Conservation (phyloP, 2,329 filamentous ascomycete genomes). For the Lachnellula suecica region DNA sequence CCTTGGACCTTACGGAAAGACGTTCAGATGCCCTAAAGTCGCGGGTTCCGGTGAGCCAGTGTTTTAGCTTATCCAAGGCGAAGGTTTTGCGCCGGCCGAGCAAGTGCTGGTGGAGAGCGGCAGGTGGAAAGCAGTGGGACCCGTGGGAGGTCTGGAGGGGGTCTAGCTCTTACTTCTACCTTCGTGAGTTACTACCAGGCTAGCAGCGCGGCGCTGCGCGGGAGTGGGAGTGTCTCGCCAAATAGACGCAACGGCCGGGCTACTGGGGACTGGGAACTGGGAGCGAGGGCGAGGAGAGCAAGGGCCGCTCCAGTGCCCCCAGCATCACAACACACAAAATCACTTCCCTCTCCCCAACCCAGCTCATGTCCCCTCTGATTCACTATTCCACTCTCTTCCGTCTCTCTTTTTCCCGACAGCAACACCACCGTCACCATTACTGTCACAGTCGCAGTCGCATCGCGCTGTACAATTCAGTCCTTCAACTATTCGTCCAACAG, state of each 20-base stretch:
- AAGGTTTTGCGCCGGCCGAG: slow-evolving; percentile 1
- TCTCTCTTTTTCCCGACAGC: background rate
- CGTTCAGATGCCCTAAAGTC: background rate
- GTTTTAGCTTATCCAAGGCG: background rate
- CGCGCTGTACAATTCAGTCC: slow-evolving; percentile 5
- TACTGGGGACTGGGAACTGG: background rate
- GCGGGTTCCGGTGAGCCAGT: background rate
- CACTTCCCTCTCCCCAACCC: background rate
- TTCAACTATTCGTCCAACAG: slow-evolving; percentile 19
- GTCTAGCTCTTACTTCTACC: background rate
- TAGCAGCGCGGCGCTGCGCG: background rate
- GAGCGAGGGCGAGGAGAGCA: background rate
- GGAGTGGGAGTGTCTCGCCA: background rate
- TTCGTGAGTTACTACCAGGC: background rate
- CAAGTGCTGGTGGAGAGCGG: slow-evolving; percentile 1
- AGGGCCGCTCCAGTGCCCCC: background rate
- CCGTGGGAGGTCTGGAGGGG: background rate
- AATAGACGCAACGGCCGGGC: slow-evolving; percentile 4
- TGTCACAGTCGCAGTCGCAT: background rate
- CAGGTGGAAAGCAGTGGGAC: background rate
- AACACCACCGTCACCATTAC: background rate
- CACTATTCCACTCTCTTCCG: slow-evolving; percentile 1
- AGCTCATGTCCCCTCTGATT: slow-evolving; percentile 4
- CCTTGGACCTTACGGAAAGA: background rate
- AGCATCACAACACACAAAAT: slow-evolving; percentile 4